These are phyloP conservation scores for Aleurites moluccanus DNA, from an alignment of 441 rosid genomes.

Conservation along the genomic window DNA sequence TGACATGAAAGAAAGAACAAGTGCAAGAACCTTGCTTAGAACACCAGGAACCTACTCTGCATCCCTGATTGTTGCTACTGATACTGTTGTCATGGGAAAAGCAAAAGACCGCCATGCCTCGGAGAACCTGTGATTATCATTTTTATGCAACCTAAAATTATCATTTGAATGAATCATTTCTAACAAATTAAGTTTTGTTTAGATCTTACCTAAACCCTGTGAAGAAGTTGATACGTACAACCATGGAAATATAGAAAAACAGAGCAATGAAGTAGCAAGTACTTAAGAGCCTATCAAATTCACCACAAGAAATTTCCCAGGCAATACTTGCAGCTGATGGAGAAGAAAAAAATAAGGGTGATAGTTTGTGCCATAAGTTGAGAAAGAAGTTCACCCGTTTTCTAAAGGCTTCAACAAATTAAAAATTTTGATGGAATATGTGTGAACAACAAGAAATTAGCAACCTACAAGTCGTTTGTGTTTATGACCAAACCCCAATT, in stretches of 20 bases:
- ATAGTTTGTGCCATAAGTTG: too few species aligned
- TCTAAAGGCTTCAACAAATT: too few species aligned
- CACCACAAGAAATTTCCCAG: slow-evolving; percentile 72
- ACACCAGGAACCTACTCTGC: slow-evolving; percentile 70
- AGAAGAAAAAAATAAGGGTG: too few species aligned
- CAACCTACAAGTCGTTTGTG: too few species aligned
- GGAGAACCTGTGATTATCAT: slow-evolving; percentile 54
- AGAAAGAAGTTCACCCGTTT: too few species aligned
- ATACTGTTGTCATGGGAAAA: slow-evolving; percentile 83
- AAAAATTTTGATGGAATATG: too few species aligned
- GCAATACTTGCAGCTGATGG: slow-evolving; percentile 93
- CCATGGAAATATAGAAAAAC: slow-evolving; percentile 72
- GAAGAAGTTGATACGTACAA: slow-evolving; percentile 81
- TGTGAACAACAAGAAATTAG: too few species aligned
- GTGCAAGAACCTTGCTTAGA: slow-evolving; percentile 59
- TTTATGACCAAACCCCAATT: too few species aligned
- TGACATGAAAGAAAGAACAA: slow-evolving; percentile 66
- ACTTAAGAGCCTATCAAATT: slow-evolving; percentile 72
- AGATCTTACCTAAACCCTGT: slow-evolving; percentile 67
- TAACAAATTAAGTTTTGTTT: too few species aligned
- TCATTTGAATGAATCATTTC: neutral
- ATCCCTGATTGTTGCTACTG: slow-evolving; percentile 81
- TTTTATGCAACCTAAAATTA: neutral
- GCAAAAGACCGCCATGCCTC: slow-evolving; percentile 96
- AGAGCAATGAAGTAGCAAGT: slow-evolving; percentile 81